Evolutionary conservation across 2,329 filamentous ascomycete species (phyloP), one percentile per base, ranked within the genome.

Genomic region (Fusarium pseudocircinatum): DNA sequence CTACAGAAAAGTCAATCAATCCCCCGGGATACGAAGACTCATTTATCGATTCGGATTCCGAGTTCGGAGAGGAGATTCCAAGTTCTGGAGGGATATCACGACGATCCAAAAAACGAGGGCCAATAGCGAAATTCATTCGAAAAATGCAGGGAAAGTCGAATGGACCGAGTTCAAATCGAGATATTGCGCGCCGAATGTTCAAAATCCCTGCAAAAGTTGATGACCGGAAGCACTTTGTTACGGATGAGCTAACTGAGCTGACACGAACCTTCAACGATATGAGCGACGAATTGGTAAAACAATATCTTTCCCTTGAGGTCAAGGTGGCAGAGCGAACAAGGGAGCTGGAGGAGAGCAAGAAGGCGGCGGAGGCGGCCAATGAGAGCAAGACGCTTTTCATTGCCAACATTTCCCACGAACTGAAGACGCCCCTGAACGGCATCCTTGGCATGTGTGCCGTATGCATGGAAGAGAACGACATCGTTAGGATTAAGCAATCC

Each of bases 341-440:
- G 40, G 93, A 98, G 81, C 86, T 98, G 2, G 94, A 97, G 78
- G 90, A 94, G 69, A 97, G 93, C 84, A 97, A 97, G 81, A 94
- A 94, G 83, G 94, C 94, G 3, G 95, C 95, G 3, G 95, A 97
- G 81, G 93, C 94, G n/a, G 95, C 95, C 7, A 98, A 97, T 77
- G 94, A 97, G 83, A 97, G 94, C 86, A 99, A 99, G 84, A 98
- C 96, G 0, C 86, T 98, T 14, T 98, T 98, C 84, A 97, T 99
- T 72, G 96, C 96, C 24, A 98, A 98, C 77, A 97, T 98, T 57
- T 92, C 90, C 2, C 90, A 92, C 76, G 90, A 98, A 81, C 87
- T 99, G 40, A 97, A 97, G 80, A 99, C 96, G 3, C 96, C 96
- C 0, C 87, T 98, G 64, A 98, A 98, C 79, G 96, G 96, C 18